Conservation (phyloP, 2,329 filamentous ascomycete species). For the Penicillium sp. region DNA sequence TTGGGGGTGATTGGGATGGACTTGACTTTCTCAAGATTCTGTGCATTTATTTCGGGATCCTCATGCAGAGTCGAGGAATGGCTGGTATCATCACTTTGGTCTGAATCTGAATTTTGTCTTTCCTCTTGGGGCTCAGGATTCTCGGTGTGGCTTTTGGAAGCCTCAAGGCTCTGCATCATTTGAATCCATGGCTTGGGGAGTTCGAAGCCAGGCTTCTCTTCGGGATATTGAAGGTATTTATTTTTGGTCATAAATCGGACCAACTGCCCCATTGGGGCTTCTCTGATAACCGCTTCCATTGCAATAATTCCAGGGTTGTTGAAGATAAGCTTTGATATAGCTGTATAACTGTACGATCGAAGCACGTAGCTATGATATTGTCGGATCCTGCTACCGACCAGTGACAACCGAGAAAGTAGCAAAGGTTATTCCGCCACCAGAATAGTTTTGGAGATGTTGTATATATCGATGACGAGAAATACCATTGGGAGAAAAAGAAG, state of each 20-base stretch:
- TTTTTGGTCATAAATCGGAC: conserved; percentile 46
- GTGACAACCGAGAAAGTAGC: neutral
- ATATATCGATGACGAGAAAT: too few species aligned
- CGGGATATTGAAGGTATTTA: conserved; percentile 46
- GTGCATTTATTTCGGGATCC: conserved; percentile 25
- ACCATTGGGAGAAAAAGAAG: neutral
- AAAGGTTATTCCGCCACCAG: neutral
- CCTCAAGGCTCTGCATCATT: conserved; percentile 11
- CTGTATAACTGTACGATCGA: neutral
- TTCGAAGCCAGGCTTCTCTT: conserved; percentile 38
- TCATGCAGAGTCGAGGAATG: conserved; percentile 13
- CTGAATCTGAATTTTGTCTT: neutral
- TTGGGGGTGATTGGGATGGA: conserved; percentile 33
- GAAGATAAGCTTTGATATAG: neutral
- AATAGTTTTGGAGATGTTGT: neutral
- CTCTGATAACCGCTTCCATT: conserved; percentile 36
- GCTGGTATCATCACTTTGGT: conserved; percentile 4
- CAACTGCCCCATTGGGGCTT: conserved; percentile 49
- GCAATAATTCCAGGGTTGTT: neutral
- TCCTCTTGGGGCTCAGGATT: neutral
- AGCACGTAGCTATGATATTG: neutral
- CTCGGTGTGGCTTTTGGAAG: neutral
- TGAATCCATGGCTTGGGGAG: conserved; percentile 26
- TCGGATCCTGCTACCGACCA: neutral
- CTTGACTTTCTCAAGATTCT: conserved; percentile 28